Base-by-base conservation (phyloP, 2,329 filamentous ascomycete genomes). In the Trichophyton verrucosum region DNA sequence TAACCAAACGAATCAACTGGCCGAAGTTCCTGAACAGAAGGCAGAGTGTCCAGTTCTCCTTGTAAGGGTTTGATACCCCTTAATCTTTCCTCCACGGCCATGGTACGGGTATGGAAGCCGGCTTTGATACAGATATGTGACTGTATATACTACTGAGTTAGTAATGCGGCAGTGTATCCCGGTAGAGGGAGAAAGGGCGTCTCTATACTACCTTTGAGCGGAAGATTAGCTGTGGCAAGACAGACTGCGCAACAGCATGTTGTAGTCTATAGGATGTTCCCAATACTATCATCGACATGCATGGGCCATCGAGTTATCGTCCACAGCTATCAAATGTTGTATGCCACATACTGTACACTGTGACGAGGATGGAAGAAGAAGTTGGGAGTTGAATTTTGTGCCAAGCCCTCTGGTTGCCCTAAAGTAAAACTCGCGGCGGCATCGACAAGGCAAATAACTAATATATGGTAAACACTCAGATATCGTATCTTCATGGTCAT, bases 21-120 rank as follows among this genome's bases (percentile, higher is more conserved):
- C 13, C 68, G 68, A 11, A 72, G 73, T 64, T 78, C 74, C 60
- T 78, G 75, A 7, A 78, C 68, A 0, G 76, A 77, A 61, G 71
- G 74, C 55, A 78, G 68, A 13, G 75, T 71, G 38, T 71, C 62
- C 36, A 77, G 68, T n/a, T 68, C 53, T 36, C 74, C 74, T 3
- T 62, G 38, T 6, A 74, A 64, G 53, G 74, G 72, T 55, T 64
- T 58, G 17, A 75, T 63, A 30, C 57, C 62, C 24, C 65, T 64
- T 36, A 75, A 24, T 9, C 22, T 15, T 44, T 57, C 40, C 22
- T 55, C 3, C 1, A 17, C 40, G 1, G 4, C 24, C 36, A 51
- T 60, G 4, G 44, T 57, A 30, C 13, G 30, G 49, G 36, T 13
- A 30, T 13, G 42, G 24, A n/a, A n/a, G 20, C 20, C 17, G 1